Conservation (phyloP, 331 rosid species). For the Cucumis variabilis region DNA sequence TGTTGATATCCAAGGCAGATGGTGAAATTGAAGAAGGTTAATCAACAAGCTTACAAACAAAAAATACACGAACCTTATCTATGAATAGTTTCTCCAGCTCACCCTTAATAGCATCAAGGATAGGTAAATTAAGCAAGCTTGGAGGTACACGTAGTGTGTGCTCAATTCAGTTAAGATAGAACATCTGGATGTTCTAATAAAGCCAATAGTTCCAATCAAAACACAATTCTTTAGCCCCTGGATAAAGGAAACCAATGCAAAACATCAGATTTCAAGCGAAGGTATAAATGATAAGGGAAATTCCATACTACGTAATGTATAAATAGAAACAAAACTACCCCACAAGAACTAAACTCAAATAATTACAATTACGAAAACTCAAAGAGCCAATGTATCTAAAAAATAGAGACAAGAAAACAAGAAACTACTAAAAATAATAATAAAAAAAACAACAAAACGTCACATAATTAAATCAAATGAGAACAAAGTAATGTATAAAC, state of each 20-base stretch:
- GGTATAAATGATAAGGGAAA: background rate
- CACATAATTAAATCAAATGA: background rate
- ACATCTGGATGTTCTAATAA: slow-evolving; percentile 50
- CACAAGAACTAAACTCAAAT: background rate
- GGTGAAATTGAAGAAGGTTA: background rate
- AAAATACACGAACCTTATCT: slow-evolving; percentile 53
- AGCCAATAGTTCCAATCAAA: background rate
- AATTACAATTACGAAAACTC: background rate
- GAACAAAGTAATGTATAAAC: background rate
- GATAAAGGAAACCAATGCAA: slow-evolving; percentile 9
- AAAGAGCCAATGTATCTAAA: background rate
- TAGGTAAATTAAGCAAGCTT: slow-evolving; percentile 52
- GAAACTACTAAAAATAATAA: background rate
- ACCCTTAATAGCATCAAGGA: slow-evolving; percentile 59
- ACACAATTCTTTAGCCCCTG: background rate
- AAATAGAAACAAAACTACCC: background rate
- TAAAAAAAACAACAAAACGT: background rate
- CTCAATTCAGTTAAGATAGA: slow-evolving; percentile 75
- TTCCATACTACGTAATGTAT: background rate
- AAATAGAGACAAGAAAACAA: background rate
- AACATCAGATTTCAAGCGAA: background rate
- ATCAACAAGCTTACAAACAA: background rate
- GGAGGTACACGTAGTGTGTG: slow-evolving; percentile 78
- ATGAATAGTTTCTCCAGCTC: slow-evolving; percentile 79
- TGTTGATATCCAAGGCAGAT: background rate